Evolutionary conservation across 495 filamentous ascomycete species (phyloP).

Genomic region (Viridothelium virens): DNA sequence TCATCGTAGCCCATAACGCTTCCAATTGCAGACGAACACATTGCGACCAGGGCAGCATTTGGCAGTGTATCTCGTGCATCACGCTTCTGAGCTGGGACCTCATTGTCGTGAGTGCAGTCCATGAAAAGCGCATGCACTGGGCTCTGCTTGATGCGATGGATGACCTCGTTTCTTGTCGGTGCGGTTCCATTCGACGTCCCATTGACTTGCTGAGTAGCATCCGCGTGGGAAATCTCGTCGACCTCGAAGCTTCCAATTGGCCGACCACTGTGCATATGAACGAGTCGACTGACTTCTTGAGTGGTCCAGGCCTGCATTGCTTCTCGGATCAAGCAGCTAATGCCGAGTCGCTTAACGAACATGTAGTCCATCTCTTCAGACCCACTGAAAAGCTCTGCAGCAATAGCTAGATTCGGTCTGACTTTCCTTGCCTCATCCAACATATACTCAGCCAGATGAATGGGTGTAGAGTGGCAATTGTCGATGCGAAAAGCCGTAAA

Average conservation of each 20-base stretch:
- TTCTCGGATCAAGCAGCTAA: conserved; percentile 87
- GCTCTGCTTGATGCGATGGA: conserved; percentile 66
- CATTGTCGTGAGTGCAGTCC: conserved; percentile 99
- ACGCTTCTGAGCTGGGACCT: conserved; percentile 89
- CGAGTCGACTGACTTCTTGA: conserved; percentile 77
- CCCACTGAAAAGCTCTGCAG: conserved; percentile 94
- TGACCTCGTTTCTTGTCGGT: conserved; percentile 46
- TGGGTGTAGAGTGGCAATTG: conserved; percentile 94
- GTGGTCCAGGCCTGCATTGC: conserved; percentile 99
- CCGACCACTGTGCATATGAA: conserved; percentile 88
- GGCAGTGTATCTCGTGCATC: conserved; percentile 90
- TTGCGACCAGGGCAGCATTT: conserved; percentile 88
- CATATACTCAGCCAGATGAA: conserved; percentile 88
- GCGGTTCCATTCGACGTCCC: conserved; percentile 34
- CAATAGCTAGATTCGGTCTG: conserved; percentile 80
- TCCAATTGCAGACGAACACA: conserved; percentile 89
- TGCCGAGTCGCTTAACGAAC: conserved; percentile 83
- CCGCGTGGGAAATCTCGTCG: conserved; percentile 45
- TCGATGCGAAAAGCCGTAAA: conserved; percentile 95
- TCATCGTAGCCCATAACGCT: conserved; percentile 99
- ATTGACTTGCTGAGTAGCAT: conserved; percentile 35
- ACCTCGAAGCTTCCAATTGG: conserved; percentile 95
- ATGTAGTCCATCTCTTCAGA: conserved; percentile 93
- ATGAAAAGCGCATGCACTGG: conserved; percentile 93
- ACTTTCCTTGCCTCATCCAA: conserved; percentile 85